Conservation (phyloP, 768 basidiomycete genomes). For the Pisolithus tinctorius region DNA sequence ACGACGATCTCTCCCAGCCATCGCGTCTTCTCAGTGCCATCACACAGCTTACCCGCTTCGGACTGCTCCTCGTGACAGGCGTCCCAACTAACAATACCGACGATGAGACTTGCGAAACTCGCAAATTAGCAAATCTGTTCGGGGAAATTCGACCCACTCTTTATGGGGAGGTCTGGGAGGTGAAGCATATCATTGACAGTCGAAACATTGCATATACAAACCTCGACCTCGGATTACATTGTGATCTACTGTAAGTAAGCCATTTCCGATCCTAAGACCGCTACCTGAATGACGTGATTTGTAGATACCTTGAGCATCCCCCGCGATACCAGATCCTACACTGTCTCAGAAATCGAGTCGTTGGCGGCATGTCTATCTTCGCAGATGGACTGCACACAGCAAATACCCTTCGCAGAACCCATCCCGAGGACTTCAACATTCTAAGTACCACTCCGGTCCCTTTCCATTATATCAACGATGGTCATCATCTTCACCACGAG, state of each 20-base stretch:
- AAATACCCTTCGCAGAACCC: slow-evolving; percentile 35
- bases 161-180: slow-evolving; percentile 88
- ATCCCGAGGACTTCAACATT: slow-evolving; percentile 48
- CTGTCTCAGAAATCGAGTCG: slow-evolving; percentile 77
- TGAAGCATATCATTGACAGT: slow-evolving; percentile 65
- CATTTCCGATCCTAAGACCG: neutral
- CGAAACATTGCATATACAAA: slow-evolving; percentile 95
- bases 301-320: slow-evolving; percentile 84
- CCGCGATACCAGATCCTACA: slow-evolving; percentile 92
- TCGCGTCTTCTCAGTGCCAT: slow-evolving; percentile 51
- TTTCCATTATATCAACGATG: slow-evolving; percentile 90
- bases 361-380: slow-evolving; percentile 82
- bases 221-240: slow-evolving; percentile 80
- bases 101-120: slow-evolving; percentile 61
- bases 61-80: slow-evolving; percentile 64
- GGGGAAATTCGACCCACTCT: slow-evolving; percentile 81
- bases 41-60: slow-evolving; percentile 62
- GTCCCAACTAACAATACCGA: slow-evolving; percentile 62
- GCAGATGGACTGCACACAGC: slow-evolving; percentile 75
- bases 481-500: slow-evolving; percentile 66
- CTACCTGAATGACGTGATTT: slow-evolving; percentile 4
- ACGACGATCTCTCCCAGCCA: slow-evolving; percentile 40
- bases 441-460: slow-evolving; percentile 64
- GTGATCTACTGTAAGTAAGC: slow-evolving; percentile 80
- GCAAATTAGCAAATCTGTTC: slow-evolving; percentile 57